A percentile compares a stretch with the other conserved stretches of the same genome.
These are phyloP conservation scores for Cotoneaster glaucophyllus DNA, from an alignment of 306 rosid species.

Conservation along the genomic window DNA sequence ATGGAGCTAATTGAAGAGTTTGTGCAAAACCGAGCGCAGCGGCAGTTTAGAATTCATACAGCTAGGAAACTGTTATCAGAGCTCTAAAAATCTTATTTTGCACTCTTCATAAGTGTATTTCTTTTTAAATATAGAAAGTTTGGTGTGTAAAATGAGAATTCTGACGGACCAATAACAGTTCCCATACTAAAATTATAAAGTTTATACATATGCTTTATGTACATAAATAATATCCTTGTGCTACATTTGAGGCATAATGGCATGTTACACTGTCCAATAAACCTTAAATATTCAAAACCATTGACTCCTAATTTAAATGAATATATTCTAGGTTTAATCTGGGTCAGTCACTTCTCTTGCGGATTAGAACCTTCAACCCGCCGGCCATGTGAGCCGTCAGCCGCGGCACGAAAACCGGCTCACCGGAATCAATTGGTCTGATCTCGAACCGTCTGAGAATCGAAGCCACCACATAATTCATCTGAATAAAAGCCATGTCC, in stretches of 20 bases:
- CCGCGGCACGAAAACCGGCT: constrained; percentile 70
- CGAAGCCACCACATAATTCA: constrained; percentile 70
- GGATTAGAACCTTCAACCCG: constrained; percentile 53
- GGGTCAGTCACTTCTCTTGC: constrained; percentile 34
- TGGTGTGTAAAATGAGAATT: too few relatives aligned
- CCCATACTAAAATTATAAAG: not conserved
- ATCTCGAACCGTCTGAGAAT: constrained; percentile 45
- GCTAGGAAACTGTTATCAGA: too few relatives aligned
- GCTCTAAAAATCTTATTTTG: too few relatives aligned
- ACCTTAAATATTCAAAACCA: not conserved
- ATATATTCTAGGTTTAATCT: not conserved
- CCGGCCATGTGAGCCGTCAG: constrained; percentile 94
- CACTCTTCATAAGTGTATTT: too few relatives aligned
- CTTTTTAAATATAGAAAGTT: too few relatives aligned
- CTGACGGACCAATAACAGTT: too few relatives aligned
- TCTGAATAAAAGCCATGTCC: constrained; percentile 82
- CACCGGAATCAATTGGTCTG: constrained; percentile 26
- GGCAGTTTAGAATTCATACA: too few relatives aligned
- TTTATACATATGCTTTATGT: not conserved
- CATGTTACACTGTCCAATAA: constrained; percentile 18
- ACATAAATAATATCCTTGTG: constrained; percentile 3
- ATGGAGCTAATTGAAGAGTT: too few relatives aligned
- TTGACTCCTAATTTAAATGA: constrained; percentile 13
- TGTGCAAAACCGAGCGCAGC: too few relatives aligned
- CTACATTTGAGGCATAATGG: constrained; percentile 9